Base-by-base conservation (phyloP, 257 asterid species). In the Paulownia fortunei region DNA sequence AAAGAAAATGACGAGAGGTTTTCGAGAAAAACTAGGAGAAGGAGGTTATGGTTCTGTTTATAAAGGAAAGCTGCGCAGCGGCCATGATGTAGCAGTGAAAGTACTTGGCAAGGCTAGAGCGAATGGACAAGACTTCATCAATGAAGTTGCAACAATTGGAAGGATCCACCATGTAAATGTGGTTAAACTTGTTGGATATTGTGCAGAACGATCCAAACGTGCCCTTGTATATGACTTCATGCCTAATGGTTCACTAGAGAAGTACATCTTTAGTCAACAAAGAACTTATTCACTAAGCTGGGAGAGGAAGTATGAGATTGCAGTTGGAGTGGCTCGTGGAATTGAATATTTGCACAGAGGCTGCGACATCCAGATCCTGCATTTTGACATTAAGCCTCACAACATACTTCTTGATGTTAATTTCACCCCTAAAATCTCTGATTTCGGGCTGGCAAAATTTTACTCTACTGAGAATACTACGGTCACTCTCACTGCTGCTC, bases 231-330 rank as follows among this genome's bases (percentile, higher is more conserved):
- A n/a, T n/a, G n/a, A n/a, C n/a, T n/a, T 77, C 83, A 81, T 78
- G 85, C 79, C 85, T 11, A 84, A 84, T n/a, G 85, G 85, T 36
- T 84, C 86, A 4, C 86, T 84, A 3, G 78, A 84, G 2, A 81
- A 64, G 41, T 56, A 84, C 23, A 75, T 74, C 8, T 16, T 23
- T 12, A 24, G 23, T 42, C 63, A 56, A 42, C 8, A 79, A 79
- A 62, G 34, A 16, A 15, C 8, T 30, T 4, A 24, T 15, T 5
- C 73, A 12, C 69, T 79, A 16, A 71, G 56, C 51, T 78, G 80
- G 76, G 64, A 72, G 42, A 81, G n/a, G 24, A 81, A 73, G 78
- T 68, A 74, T 8, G 66, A 44, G n/a, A 84, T 84, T 65, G 42
- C 79, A 10, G 21, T 81, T 70, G 88, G 82, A 47, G 86, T 78